Percentiles rank a stretch among this genome's conserved stretches.
These are phyloP conservation scores for Davidsoniella eucalypti DNA, from an alignment of 2,329 filamentous ascomycete genomes.

Conservation along the genomic window DNA sequence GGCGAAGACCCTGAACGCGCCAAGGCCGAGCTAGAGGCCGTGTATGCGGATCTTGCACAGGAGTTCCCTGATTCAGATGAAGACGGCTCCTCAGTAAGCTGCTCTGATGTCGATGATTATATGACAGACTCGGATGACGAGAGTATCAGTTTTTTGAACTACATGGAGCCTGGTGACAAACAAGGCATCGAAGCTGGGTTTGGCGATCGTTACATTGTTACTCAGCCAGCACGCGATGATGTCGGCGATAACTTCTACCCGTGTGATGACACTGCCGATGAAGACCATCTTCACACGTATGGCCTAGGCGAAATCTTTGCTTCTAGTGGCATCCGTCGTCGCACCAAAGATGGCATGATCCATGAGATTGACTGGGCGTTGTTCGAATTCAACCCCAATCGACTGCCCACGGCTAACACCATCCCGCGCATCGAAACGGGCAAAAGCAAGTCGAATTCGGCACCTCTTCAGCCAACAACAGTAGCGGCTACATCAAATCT, in stretches of 20 bases:
- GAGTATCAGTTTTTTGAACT: not conserved
- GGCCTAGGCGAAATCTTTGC: slow-evolving; percentile 73
- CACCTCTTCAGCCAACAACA: slow-evolving; percentile 34
- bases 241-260: slow-evolving; percentile 73
- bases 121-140: slow-evolving; percentile 10
- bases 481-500: slow-evolving; percentile 45
- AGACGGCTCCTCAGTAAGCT: slow-evolving; percentile 34
- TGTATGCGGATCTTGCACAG: slow-evolving; percentile 35
- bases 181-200: slow-evolving; percentile 60
- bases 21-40: slow-evolving; percentile 20
- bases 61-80: slow-evolving; percentile 48
- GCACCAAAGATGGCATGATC: slow-evolving; percentile 51
- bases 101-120: slow-evolving; percentile 27
- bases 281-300: slow-evolving; percentile 71
- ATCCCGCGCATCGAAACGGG: slow-evolving; percentile 30
- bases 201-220: slow-evolving; percentile 65
- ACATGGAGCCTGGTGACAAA: slow-evolving; percentile 46
- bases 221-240: slow-evolving; percentile 81
- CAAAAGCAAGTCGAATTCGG: slow-evolving; percentile 10
- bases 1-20: slow-evolving; percentile 16
- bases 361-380: slow-evolving; percentile 96
- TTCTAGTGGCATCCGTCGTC: slow-evolving; percentile 73
- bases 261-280: slow-evolving; percentile 42
- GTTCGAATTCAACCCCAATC: slow-evolving; percentile 58
- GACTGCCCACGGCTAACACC: slow-evolving; percentile 55